A percentile compares a stretch with the other conserved stretches of the same genome.
phyloP scores from a whole-genome alignment of 2,329 filamentous ascomycete species.

The Aspergillus caelatus region DNA sequence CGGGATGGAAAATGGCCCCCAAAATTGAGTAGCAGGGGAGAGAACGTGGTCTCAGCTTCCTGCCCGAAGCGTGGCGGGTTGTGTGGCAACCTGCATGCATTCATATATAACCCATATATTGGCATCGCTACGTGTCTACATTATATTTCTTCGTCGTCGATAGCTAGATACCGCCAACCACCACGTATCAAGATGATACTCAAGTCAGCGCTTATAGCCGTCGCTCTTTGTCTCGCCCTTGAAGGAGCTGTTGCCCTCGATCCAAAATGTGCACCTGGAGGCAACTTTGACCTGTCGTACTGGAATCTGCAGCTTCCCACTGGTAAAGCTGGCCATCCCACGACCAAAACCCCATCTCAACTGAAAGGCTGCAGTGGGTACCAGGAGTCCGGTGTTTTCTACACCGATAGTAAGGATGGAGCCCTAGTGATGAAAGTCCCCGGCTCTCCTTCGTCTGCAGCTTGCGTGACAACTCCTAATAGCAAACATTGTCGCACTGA shows the following conservation, averaged over 20 bases:
- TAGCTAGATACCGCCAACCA: not conserved
- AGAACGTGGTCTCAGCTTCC: not conserved
- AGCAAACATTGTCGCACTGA: not conserved
- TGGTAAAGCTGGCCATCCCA: not conserved
- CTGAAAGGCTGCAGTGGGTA: not conserved
- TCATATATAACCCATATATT: not conserved
- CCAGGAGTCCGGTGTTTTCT: not conserved
- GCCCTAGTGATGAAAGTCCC: not conserved
- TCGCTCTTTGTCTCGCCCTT: not conserved
- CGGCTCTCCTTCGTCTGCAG: not conserved
- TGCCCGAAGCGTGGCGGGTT: not conserved
- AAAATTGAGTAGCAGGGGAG: not conserved
- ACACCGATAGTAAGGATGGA: not conserved
- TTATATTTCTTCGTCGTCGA: not conserved
- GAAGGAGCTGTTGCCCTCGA: not conserved
- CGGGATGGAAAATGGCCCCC: not conserved
- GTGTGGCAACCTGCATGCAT: not conserved
- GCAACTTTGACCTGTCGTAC: not conserved
- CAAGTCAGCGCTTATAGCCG: not conserved
- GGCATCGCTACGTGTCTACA: not conserved
- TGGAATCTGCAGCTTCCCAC: not conserved
- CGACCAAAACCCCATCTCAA: not conserved
- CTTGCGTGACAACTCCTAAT: not conserved
- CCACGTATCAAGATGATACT: not conserved
- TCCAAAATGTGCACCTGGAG: not conserved